Percentiles rank a stretch among this genome's conserved stretches.
These are phyloP conservation scores for Agrocybe praecox DNA, from an alignment of 768 basidiomycete genomes.

Conservation along the genomic window DNA sequence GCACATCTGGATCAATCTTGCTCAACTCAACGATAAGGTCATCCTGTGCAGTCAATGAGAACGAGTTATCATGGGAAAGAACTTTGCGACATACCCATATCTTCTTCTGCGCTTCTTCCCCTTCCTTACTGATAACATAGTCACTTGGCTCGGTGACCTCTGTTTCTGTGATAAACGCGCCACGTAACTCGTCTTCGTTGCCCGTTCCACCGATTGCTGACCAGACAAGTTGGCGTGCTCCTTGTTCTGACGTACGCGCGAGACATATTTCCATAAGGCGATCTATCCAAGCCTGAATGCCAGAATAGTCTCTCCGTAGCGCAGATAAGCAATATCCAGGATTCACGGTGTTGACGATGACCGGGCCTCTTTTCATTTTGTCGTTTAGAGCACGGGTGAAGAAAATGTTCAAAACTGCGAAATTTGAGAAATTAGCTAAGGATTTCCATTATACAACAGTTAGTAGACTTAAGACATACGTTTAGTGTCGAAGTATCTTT, in stretches of 20 bases:
- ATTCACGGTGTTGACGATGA: slow-evolving; percentile 38
- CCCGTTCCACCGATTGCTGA: slow-evolving; percentile 24
- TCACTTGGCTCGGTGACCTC: slow-evolving; percentile 28
- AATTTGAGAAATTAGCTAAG: not conserved
- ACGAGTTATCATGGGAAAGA: not conserved
- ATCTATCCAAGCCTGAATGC: slow-evolving; percentile 12
- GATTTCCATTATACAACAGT: not conserved
- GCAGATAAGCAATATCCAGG: slow-evolving; percentile 45
- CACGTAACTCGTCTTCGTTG: slow-evolving; percentile 19
- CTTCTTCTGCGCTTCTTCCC: slow-evolving; percentile 21
- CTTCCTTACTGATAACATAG: slow-evolving; percentile 23
- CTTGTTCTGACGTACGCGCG: slow-evolving; percentile 38
- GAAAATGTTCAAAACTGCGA: slow-evolving; percentile 40
- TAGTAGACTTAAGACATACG: not conserved
- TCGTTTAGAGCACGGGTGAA: slow-evolving; percentile 38
- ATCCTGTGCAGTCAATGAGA: slow-evolving; percentile 9
- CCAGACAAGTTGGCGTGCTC: slow-evolving; percentile 34
- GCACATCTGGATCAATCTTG: slow-evolving; percentile 15
- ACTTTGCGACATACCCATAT: slow-evolving; percentile 25
- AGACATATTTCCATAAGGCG: slow-evolving; percentile 29
- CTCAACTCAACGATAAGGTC: slow-evolving; percentile 19
- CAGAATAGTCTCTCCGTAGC: slow-evolving; percentile 23
- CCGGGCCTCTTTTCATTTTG: slow-evolving; percentile 23
- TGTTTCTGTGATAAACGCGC: slow-evolving; percentile 25
- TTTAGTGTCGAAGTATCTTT: slow-evolving; percentile 10